Evolutionary conservation across 2,329 filamentous ascomycete species (phyloP), one percentile per base, ranked within the genome.

Genomic region (Diaporthe destruens): DNA sequence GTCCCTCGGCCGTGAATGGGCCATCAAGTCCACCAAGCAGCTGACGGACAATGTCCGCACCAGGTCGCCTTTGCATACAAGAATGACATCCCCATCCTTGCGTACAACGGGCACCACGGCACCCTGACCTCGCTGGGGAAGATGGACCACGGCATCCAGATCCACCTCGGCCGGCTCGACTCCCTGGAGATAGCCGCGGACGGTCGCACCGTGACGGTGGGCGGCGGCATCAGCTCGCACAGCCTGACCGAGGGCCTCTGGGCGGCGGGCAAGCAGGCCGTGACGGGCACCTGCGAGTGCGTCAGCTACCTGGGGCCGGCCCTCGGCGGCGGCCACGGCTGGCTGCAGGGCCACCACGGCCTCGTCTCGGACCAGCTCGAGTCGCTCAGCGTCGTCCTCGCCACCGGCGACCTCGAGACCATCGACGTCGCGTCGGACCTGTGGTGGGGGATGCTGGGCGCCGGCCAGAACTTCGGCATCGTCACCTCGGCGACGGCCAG

Each of bases 401-500:
- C 87, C 6, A 80, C 87, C 72, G 87, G 88, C 18, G 81, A 77
- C 11, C 65, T 83, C 54, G 72, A 79, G 12, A 84, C 81, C 0
- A 78, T 87, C 1, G 78, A 84, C 70, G 77, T 80, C 51, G 79
- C 80, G 11, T 80, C 83, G 0, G 87, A 89, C 61, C 82, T 90
- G 14, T 90, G 83, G 77, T 91, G 88, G 88, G 88, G 81, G 0
- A 82, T 90, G 76, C 82, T 82, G 61, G 88, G 88, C 3, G 88
- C 88, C 2, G 88, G 88, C 2, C 87, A 89, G 74, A 90, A 90
- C 78, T 90, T 90, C 72, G 88, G 88, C 53, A 84, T 90, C 69
- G 85, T 90, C n/a, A 88, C 86, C 1, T 83, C 82, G 4, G 77
- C 84, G 32, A 83, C 80, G 1, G 80, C 81, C 23, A 85, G 85